Percentiles rank a stretch among this genome's conserved stretches.
phyloP scores from a whole-genome alignment of 2,329 filamentous ascomycete genomes.

The Calonectria pseudoreteaudii region DNA sequence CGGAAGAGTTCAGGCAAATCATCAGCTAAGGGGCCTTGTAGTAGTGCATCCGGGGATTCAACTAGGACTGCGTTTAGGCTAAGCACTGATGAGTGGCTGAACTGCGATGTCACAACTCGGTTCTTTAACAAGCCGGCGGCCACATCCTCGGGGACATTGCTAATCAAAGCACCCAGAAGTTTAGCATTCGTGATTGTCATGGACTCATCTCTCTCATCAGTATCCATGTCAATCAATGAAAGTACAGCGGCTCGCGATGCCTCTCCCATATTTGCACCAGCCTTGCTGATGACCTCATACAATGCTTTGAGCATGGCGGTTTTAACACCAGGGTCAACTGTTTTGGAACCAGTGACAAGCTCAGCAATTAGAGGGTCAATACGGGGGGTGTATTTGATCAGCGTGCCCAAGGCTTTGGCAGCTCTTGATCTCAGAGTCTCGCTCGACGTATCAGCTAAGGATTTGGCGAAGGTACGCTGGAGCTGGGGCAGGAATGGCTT shows the following conservation, averaged over 20 bases:
- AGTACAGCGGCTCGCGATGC: slow-evolving; percentile 87
- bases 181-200: slow-evolving; percentile 93
- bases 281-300: slow-evolving; percentile 96
- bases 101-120: slow-evolving; percentile 81
- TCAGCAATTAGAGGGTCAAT: slow-evolving; percentile 94
- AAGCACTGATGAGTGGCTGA: slow-evolving; percentile 83
- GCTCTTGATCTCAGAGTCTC: slow-evolving; percentile 88
- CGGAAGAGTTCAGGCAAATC: slow-evolving; percentile 83
- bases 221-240: slow-evolving; percentile 86
- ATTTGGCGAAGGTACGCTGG: slow-evolving; percentile 96
- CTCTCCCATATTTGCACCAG: slow-evolving; percentile 94
- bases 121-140: slow-evolving; percentile 72
- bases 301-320: slow-evolving; percentile 97
- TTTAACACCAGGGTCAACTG: slow-evolving; percentile 83
- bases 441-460: slow-evolving; percentile 91
- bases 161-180: slow-evolving; percentile 88
- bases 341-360: slow-evolving; percentile 95
- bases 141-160: slow-evolving; percentile 81
- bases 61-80: slow-evolving; percentile 89
- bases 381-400: slow-evolving; percentile 95
- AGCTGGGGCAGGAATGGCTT: slow-evolving; percentile 98
- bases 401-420: slow-evolving; percentile 91
- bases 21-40: slow-evolving; percentile 73
- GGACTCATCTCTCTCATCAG: slow-evolving; percentile 77
- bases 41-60: slow-evolving; percentile 79